A percentile compares a stretch with the other conserved stretches of the same genome.
Evolutionary conservation across 164 flowering plant species (phyloP).

Genomic region (Buxus sempervirens): DNA sequence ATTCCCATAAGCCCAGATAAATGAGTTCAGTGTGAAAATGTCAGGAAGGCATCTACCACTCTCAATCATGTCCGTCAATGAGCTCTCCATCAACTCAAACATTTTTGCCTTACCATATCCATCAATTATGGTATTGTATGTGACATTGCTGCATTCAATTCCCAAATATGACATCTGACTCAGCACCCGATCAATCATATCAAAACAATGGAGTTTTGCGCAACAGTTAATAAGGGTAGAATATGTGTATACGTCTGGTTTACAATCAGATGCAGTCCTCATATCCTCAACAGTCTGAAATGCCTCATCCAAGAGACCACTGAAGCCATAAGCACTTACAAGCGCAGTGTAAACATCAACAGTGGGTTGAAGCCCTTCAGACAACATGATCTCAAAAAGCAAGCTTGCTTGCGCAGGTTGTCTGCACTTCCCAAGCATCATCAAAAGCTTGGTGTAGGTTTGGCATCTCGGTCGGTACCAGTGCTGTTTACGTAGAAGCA

Average conservation of each 20-base stretch:
- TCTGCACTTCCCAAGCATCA: constrained; percentile 81
- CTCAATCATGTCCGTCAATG: constrained; percentile 61
- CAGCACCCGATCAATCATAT: constrained; percentile 44
- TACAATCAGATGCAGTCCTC: constrained; percentile 70
- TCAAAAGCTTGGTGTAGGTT: constrained; percentile 73
- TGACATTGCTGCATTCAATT: constrained; percentile 53
- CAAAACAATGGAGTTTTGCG: constrained; percentile 43
- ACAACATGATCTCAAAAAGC: constrained; percentile 64
- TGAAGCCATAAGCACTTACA: constrained; percentile 68
- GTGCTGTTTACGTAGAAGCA: constrained; percentile 72
- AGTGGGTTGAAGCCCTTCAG: constrained; percentile 69
- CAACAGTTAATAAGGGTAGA: constrained; percentile 62
- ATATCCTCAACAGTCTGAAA: constrained; percentile 51
- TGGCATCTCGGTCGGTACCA: constrained; percentile 83
- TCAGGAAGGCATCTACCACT: constrained; percentile 59
- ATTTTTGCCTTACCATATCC: constrained; percentile 89
- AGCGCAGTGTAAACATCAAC: constrained; percentile 84
- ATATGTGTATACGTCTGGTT: constrained; percentile 75
- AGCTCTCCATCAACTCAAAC: constrained; percentile 73
- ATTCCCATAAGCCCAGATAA: constrained; percentile 74
- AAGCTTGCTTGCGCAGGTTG: constrained; percentile 61
- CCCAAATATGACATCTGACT: constrained; percentile 73
- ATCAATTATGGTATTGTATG: constrained; percentile 76
- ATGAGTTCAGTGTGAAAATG: constrained; percentile 69
- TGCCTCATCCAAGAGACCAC: constrained; percentile 63